Base-by-base conservation (phyloP, 2,329 filamentous ascomycete species). In the Mycosphaerella arachidis region DNA sequence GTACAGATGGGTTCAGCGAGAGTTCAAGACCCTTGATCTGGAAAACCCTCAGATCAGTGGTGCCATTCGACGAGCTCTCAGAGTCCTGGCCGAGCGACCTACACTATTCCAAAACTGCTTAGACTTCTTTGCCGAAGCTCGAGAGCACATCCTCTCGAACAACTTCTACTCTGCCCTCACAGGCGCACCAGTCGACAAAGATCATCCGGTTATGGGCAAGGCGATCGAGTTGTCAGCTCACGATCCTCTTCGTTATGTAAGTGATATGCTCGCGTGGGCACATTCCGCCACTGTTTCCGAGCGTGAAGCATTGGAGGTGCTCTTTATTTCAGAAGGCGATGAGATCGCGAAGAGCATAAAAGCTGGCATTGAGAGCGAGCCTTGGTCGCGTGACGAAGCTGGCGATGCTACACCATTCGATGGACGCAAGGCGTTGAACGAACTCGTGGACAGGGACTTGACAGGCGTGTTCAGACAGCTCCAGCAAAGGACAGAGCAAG, bases 181-280 rank as follows among this genome's bases (percentile, higher is more conserved):
- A 0, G 93, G 93, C 40, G 77, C 84, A 6, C 82, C 81, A 10
- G 83, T 85, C 0, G 79, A 81, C 29, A 81, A 82, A 48, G 84
- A 89, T 27, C 69, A 72, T 56, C 69, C 71, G 6, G 66, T 72
- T 8, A 66, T 71, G 63, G 80, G 88, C 37, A 97, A 97, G 71
- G 93, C 94, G 0, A 99, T 99, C 64, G 93, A 99, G 72, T 85
- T 97, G 68, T 89, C 88, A 10, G 93, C 94, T 0, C 93, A 97
- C 72, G 94, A 99, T 70, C 88, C 91, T 1, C 77, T 97, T 29
- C 86, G 94, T 20, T 97, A 97, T 73, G 86, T 95, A 2, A 92
- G 94, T 56, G 94, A 99, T 72, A 99, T 99, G 92, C 82, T 99
- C 13, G 94, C 94, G 5, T 99, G 94, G 94, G 86, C 89, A 6